phyloP scores from a whole-genome alignment of 495 filamentous ascomycete genomes.

The Aspergillus indologenus region DNA sequence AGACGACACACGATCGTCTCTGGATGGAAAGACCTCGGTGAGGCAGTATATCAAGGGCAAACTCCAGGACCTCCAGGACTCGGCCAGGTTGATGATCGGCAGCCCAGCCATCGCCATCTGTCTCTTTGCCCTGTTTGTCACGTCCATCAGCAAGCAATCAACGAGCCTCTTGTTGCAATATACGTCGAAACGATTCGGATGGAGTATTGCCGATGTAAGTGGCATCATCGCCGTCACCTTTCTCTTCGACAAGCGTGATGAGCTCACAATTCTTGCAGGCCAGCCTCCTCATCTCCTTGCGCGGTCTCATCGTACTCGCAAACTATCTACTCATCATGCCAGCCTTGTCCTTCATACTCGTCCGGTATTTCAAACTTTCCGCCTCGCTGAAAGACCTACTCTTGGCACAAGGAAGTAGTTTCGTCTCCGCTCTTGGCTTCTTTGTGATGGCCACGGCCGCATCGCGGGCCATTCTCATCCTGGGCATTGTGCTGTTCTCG shows the following conservation, averaged over 20 bases:
- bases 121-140: conserved; percentile 32
- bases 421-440: conserved; percentile 31
- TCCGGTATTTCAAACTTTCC: conserved; percentile 26
- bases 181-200: conserved; percentile 40
- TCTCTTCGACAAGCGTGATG: background rate
- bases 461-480: conserved; percentile 30
- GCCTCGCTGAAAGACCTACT: conserved; percentile 31
- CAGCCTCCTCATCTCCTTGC: conserved; percentile 39
- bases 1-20: conserved; percentile 1
- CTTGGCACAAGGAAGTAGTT: conserved; percentile 29
- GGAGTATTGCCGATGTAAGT: conserved; percentile 38
- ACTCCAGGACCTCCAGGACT: conserved; percentile 27
- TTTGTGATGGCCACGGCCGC: conserved; percentile 29
- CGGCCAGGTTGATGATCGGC: conserved; percentile 31
- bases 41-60: conserved; percentile 16
- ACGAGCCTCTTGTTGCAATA: conserved; percentile 38
- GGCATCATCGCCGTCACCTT: background rate
- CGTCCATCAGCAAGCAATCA: conserved; percentile 28
- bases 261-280: conserved; percentile 26
- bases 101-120: conserved; percentile 28
- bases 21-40: conserved; percentile 10
- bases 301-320: conserved; percentile 32
- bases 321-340: conserved; percentile 35
- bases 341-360: conserved; percentile 16
- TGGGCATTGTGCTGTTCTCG: conserved; percentile 33